A percentile compares a stretch with the other conserved stretches of the same genome.
Evolutionary conservation across 2,329 filamentous ascomycete species (phyloP).

Genomic region (Alternaria arborescens): DNA sequence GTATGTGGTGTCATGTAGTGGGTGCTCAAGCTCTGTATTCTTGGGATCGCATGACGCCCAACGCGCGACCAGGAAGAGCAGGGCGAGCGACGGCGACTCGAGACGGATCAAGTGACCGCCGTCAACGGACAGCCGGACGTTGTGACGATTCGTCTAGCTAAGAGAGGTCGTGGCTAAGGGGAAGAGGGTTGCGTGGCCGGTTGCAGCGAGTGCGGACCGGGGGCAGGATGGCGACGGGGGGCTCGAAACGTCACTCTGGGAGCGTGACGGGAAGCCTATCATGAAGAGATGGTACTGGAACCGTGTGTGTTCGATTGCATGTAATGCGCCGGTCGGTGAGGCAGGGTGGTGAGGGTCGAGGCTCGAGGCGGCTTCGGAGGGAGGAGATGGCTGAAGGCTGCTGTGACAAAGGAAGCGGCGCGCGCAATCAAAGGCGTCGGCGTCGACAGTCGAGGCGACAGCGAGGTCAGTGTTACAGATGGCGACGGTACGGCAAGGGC

Average conservation of each 20-base stretch:
- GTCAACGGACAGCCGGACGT: slow-evolving; percentile 23
- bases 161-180: slow-evolving; percentile 25
- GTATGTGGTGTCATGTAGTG: slow-evolving; percentile 34
- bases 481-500: slow-evolving; percentile 23
- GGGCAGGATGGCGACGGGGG: slow-evolving; percentile 30
- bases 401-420: slow-evolving; percentile 39
- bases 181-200: slow-evolving; percentile 41
- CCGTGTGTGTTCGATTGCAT: slow-evolving; percentile 22
- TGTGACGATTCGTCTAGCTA: slow-evolving; percentile 17
- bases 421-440: slow-evolving; percentile 25
- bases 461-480: slow-evolving; percentile 22
- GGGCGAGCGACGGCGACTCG: slow-evolving; percentile 34
- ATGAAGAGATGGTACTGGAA: slow-evolving; percentile 28
- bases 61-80: slow-evolving; percentile 44
- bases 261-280: slow-evolving; percentile 24
- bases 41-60: slow-evolving; percentile 55
- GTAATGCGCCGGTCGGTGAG: slow-evolving; percentile 38
- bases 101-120: slow-evolving; percentile 36
- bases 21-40: slow-evolving; percentile 49
- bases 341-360: slow-evolving; percentile 30
- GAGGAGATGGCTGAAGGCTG: slow-evolving; percentile 30
- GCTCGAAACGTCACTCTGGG: slow-evolving; percentile 31
- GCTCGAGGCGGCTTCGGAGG: slow-evolving; percentile 35
- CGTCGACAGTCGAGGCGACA: slow-evolving; percentile 27
- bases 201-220: slow-evolving; percentile 30